These are phyloP conservation scores for Pythium scleroteichum DNA, from an alignment of 352 stramenopile species.

Conservation along the genomic window DNA sequence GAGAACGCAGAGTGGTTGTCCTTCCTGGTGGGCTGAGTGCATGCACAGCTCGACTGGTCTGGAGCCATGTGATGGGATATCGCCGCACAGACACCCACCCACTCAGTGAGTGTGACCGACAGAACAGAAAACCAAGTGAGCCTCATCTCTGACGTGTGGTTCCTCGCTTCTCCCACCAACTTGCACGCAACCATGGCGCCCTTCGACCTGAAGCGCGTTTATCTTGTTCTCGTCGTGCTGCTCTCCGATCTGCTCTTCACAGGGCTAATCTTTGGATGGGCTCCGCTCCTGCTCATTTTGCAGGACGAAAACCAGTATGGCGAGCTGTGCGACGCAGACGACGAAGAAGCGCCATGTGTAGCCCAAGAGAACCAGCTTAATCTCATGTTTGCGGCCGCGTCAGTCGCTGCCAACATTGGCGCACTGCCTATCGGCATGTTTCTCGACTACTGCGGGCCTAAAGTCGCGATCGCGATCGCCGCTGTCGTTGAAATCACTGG, in stretches of 20 bases:
- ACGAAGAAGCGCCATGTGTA: conserved; percentile 41
- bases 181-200: conserved; percentile 6
- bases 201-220: conserved; percentile 30
- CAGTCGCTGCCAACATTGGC: conserved; percentile 76
- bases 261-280: conserved; percentile 87
- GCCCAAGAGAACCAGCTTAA: conserved; percentile 87
- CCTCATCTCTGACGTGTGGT: too few species aligned
- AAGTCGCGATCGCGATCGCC: conserved; percentile 40
- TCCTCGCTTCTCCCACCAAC: background rate
- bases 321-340: conserved; percentile 58
- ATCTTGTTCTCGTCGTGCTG: conserved; percentile 68
- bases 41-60: background rate
- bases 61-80: background rate
- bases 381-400: conserved; percentile 83
- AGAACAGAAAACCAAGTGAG: background rate
- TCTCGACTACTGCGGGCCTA: conserved; percentile 68
- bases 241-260: conserved; percentile 83
- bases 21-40: background rate
- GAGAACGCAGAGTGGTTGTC: background rate
- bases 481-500: conserved; percentile 70
- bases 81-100: too few species aligned
- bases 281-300: conserved; percentile 81
- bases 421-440: conserved; percentile 80
- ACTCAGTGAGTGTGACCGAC: background rate
- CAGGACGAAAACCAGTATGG: conserved; percentile 80